phyloP scores from a whole-genome alignment of 305 asterid species.

The Euphrasia arctica region DNA sequence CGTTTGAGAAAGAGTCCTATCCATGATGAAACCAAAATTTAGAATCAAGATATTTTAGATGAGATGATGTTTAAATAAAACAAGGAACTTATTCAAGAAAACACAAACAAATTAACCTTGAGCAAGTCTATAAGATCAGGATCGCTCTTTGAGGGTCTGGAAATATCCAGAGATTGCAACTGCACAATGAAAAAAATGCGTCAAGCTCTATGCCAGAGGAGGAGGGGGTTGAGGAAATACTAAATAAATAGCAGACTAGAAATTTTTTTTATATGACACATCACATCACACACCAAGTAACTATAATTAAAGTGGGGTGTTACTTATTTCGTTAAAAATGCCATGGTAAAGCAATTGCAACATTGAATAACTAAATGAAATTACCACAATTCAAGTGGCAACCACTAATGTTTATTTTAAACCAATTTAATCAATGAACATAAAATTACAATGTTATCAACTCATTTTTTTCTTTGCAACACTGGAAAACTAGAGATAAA shows the following conservation, averaged over 20 bases:
- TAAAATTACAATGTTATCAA: too few relatives aligned
- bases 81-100: slow-evolving; percentile 20
- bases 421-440: too few relatives aligned
- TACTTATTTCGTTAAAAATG: too few relatives aligned
- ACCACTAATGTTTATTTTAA: too few relatives aligned
- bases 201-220: slow-evolving; percentile 20
- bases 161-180: slow-evolving; percentile 64
- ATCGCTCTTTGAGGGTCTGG: slow-evolving; percentile 57
- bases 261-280: background rate
- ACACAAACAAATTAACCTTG: slow-evolving; percentile 53
- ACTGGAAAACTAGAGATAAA: too few relatives aligned
- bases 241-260: slow-evolving; percentile 1
- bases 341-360: too few relatives aligned
- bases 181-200: slow-evolving; percentile 32
- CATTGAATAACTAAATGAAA: too few relatives aligned
- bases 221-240: background rate
- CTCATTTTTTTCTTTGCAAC: too few relatives aligned
- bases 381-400: too few relatives aligned
- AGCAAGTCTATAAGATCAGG: slow-evolving; percentile 69
- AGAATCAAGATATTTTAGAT: slow-evolving; percentile 21
- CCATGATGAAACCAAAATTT: slow-evolving; percentile 26
- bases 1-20: slow-evolving; percentile 64
- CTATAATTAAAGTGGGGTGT: too few relatives aligned
- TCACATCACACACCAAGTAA: too few relatives aligned
- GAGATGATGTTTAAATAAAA: slow-evolving; percentile 18